A percentile compares a stretch with the other conserved stretches of the same genome.
These are phyloP conservation scores for Hypholoma fasciculare DNA, from an alignment of 768 basidiomycete species.

Conservation along the genomic window DNA sequence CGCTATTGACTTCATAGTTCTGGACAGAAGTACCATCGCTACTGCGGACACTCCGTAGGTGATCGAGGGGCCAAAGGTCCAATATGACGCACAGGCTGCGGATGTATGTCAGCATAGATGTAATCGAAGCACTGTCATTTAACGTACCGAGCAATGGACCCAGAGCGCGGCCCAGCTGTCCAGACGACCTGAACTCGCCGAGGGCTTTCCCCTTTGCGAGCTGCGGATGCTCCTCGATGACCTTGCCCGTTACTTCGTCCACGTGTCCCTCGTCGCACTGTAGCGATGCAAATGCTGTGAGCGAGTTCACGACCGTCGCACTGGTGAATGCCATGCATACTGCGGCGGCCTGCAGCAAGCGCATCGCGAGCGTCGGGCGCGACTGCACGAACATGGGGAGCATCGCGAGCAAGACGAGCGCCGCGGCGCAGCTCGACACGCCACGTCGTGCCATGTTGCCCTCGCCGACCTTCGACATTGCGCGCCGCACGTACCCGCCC, in stretches of 20 bases:
- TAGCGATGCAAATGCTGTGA: conserved; percentile 88
- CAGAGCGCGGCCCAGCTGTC: conserved; percentile 91
- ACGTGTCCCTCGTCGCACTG: conserved; percentile 78
- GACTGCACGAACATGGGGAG: conserved; percentile 58
- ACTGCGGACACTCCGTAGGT: conserved; percentile 70
- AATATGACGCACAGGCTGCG: conserved; percentile 82
- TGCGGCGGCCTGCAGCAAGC: conserved; percentile 67
- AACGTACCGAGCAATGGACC: conserved; percentile 85
- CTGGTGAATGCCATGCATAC: conserved; percentile 90
- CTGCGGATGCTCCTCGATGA: conserved; percentile 54
- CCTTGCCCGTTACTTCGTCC: conserved; percentile 58
- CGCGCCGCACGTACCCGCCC: conserved; percentile 91
- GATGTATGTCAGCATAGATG: neutral
- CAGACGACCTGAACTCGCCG: conserved; percentile 87
- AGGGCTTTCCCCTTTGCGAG: conserved; percentile 84
- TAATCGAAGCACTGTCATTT: neutral
- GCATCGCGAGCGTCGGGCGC: conserved; percentile 44
- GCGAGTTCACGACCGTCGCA: conserved; percentile 91
- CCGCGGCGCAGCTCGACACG: conserved; percentile 68
- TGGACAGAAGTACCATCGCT: conserved; percentile 63
- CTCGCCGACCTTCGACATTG: conserved; percentile 74
- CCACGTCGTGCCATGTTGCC: conserved; percentile 83
- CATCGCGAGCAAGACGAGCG: conserved; percentile 68
- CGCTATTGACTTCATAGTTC: conserved; percentile 54
- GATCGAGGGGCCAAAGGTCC: conserved; percentile 80